These are phyloP conservation scores for Malassezia sp. DNA, from an alignment of 1,284 basidiomycete species.

Conservation along the genomic window DNA sequence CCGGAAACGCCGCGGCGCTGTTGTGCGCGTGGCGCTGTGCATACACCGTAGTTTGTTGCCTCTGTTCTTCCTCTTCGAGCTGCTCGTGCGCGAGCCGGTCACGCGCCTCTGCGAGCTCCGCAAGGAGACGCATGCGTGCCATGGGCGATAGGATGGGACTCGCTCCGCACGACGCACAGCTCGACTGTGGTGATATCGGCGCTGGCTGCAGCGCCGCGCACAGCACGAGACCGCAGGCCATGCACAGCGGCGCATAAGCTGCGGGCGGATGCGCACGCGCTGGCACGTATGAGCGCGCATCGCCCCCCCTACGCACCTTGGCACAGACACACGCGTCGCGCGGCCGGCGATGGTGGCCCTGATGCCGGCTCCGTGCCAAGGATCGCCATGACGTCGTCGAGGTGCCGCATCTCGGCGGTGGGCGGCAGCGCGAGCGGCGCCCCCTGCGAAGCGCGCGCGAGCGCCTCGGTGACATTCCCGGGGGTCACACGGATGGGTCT, in stretches of 20 bases:
- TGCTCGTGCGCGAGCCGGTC: slow-evolving; percentile 10
- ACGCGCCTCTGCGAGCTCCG: slow-evolving; percentile 3
- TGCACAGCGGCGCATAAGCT: slow-evolving; percentile 3
- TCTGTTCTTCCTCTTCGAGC: background rate
- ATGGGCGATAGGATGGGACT: slow-evolving; percentile 8
- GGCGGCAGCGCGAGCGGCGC: slow-evolving; percentile 5
- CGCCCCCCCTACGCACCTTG: slow-evolving; percentile 7
- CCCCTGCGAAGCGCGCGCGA: slow-evolving; percentile 4
- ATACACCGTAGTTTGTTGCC: background rate
- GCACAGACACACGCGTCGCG: slow-evolving; percentile 9
- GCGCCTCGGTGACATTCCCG: slow-evolving; percentile 1
- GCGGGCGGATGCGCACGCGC: slow-evolving; percentile 9
- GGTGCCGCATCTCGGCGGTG: slow-evolving; percentile 9
- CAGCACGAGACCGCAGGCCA: slow-evolving; percentile 10
- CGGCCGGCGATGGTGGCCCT: background rate
- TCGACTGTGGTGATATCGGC: slow-evolving; percentile 7
- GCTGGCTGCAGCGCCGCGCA: slow-evolving; percentile 8
- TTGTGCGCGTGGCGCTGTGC: background rate
- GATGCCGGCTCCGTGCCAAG: slow-evolving; percentile 9
- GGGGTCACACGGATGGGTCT: slow-evolving; percentile 7
- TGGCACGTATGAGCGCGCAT: background rate
- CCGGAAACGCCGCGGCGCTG: background rate
- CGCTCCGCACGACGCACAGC: slow-evolving; percentile 11
- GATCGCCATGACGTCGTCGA: slow-evolving; percentile 10
- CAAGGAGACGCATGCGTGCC: background rate